A percentile compares a stretch with the other conserved stretches of the same genome.
These are phyloP conservation scores for Schoenoplectus tabernaemontani DNA, from an alignment of 202 grass and related monocot species.

Conservation along the genomic window DNA sequence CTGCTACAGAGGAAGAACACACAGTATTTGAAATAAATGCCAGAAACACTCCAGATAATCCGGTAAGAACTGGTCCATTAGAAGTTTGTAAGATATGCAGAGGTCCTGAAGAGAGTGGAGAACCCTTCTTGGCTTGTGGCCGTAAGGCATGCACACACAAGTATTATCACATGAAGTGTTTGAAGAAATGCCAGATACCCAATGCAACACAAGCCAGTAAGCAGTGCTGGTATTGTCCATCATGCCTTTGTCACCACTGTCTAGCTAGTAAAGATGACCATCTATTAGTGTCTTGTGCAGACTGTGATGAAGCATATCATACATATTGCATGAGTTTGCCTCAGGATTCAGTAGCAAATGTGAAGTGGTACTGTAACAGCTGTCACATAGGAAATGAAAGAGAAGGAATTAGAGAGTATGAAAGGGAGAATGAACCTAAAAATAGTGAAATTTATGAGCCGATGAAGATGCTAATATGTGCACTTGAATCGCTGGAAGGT, in stretches of 20 bases:
- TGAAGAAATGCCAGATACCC: constrained; percentile 51
- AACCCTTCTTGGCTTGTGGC: constrained; percentile 57
- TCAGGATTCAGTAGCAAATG: constrained; percentile 41
- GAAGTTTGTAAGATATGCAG: constrained; percentile 67
- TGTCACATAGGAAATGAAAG: constrained; percentile 41
- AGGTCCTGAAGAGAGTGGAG: constrained; percentile 47
- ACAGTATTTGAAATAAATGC: constrained; percentile 26
- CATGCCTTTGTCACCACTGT: constrained; percentile 66
- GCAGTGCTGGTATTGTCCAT: constrained; percentile 75
- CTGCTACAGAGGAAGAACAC: constrained; percentile 30
- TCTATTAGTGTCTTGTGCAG: constrained; percentile 58
- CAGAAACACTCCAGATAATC: constrained; percentile 20
- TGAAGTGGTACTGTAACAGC: constrained; percentile 48
- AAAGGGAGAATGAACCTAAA: constrained; percentile 34
- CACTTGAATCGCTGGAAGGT: constrained; percentile 38
- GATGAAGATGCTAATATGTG: constrained; percentile 50
- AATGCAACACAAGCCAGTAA: constrained; percentile 33
- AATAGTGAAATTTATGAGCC: constrained; percentile 29
- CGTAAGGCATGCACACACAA: constrained; percentile 52
- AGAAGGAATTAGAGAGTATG: constrained; percentile 43
- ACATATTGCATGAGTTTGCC: constrained; percentile 64
- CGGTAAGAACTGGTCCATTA: constrained; percentile 20
- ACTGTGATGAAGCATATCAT: constrained; percentile 67
- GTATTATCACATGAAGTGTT: constrained; percentile 66
- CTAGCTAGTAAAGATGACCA: constrained; percentile 60